Percentiles rank a stretch among this genome's conserved stretches.
Conservation (phyloP, 305 asterid species). For the Fraxinus latifolia region DNA sequence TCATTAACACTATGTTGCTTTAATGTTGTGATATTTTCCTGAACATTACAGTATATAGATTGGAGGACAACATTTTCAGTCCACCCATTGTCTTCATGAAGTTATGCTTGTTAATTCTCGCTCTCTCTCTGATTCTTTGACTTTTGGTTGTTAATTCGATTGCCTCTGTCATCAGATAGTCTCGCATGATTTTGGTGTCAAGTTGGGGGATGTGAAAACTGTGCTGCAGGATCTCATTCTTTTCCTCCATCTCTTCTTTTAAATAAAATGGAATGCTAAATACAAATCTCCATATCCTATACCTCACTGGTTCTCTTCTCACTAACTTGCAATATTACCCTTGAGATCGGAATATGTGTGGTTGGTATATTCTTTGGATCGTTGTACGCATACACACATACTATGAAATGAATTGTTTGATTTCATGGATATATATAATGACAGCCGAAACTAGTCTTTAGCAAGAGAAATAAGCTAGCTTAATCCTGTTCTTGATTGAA, state of each 20-base stretch:
- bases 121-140: neutral
- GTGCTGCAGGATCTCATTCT: neutral
- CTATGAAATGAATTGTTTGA: neutral
- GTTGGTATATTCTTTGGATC: neutral
- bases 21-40: neutral
- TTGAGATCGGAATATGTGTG: no score
- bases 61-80: neutral
- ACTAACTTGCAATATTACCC: neutral
- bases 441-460: no score
- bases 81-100: neutral
- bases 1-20: neutral
- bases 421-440: neutral
- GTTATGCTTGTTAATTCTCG: neutral
- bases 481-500: no score
- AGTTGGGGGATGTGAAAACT: neutral
- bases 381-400: neutral
- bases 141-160: neutral
- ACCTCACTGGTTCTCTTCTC: neutral
- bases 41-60: neutral
- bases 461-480: no score
- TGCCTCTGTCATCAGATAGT: no score
- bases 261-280: neutral
- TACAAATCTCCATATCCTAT: neutral
- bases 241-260: neutral
- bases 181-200: neutral